Conservation (phyloP, 495 filamentous ascomycete species). For the Xylaria flabelliformis region DNA sequence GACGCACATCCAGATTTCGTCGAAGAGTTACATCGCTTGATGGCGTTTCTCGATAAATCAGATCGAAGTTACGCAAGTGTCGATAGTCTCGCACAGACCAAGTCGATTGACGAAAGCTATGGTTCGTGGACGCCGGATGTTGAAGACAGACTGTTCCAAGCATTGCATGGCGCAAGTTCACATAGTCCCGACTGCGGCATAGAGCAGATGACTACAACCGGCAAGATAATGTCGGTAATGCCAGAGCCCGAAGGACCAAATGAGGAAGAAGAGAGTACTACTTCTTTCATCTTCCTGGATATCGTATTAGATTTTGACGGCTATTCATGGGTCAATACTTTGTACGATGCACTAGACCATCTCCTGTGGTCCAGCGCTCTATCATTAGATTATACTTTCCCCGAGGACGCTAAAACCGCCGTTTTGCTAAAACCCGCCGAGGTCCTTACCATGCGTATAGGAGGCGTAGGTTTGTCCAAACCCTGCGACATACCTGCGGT, state of each 20-base stretch:
- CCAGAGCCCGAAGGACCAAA: conserved; percentile 33
- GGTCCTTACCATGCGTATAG: conserved; percentile 69
- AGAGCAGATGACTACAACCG: conserved; percentile 39
- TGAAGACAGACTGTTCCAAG: conserved; percentile 39
- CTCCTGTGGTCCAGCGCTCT: conserved; percentile 62
- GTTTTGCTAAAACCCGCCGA: conserved; percentile 64
- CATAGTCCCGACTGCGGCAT: conserved; percentile 34
- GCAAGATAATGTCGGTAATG: conserved; percentile 31
- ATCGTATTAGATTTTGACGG: conserved; percentile 37
- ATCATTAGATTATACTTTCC: conserved; percentile 37
- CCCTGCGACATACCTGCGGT: conserved; percentile 70
- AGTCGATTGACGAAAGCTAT: conserved; percentile 34
- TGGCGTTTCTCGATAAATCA: conserved; percentile 84
- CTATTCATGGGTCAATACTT: conserved; percentile 48
- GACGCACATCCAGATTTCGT: conserved; percentile 48
- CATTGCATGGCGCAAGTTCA: conserved; percentile 32
- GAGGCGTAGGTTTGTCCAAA: conserved; percentile 49
- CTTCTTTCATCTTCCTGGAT: conserved; percentile 49
- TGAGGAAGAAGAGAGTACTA: conserved; percentile 40
- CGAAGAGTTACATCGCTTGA: conserved; percentile 74
- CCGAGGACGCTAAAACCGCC: conserved; percentile 55
- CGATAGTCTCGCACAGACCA: conserved; percentile 52
- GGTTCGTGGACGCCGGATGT: conserved; percentile 35
- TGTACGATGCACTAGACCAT: conserved; percentile 78
- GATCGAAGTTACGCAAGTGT: conserved; percentile 81